phyloP scores from a whole-genome alignment of 106 monocot species.

The Dendrobium officinale region DNA sequence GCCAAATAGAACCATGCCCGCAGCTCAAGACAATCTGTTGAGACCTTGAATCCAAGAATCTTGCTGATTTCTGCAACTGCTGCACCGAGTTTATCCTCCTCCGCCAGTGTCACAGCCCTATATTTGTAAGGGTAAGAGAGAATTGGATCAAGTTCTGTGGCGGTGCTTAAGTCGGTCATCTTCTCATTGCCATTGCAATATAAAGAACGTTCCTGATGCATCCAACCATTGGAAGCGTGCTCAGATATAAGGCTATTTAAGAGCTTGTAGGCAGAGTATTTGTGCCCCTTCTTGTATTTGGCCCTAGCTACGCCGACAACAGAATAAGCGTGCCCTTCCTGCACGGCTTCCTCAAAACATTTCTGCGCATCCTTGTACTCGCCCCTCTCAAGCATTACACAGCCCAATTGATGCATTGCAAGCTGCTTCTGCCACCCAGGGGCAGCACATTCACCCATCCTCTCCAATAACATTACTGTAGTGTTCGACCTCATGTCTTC shows the following conservation, averaged over 20 bases:
- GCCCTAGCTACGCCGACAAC: constrained; percentile 74
- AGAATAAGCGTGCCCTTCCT: constrained; percentile 71
- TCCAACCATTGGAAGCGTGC: constrained; percentile 60
- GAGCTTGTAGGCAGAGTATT: constrained; percentile 86
- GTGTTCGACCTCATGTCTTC: constrained; percentile 79
- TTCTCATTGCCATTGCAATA: constrained; percentile 80
- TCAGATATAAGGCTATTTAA: constrained; percentile 49
- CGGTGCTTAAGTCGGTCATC: constrained; percentile 47
- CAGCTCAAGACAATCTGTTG: constrained; percentile 86
- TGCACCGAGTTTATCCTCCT: constrained; percentile 68
- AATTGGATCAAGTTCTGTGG: constrained; percentile 72
- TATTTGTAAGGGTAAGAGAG: constrained; percentile 84
- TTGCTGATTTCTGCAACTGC: constrained; percentile 86
- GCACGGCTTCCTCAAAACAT: constrained; percentile 72
- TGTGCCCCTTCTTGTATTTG: constrained; percentile 82
- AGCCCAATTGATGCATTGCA: constrained; percentile 84
- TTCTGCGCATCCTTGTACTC: constrained; percentile 89
- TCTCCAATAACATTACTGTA: constrained; percentile 83
- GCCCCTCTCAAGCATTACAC: constrained; percentile 85
- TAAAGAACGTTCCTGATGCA: constrained; percentile 89
- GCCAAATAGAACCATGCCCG: constrained; percentile 81
- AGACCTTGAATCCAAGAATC: constrained; percentile 83
- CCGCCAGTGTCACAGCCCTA: constrained; percentile 56
- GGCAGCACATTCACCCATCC: constrained; percentile 62
- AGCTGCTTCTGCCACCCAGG: constrained; percentile 89